These are phyloP conservation scores for Friedmanniomyces simplex DNA, from an alignment of 495 filamentous ascomycete genomes.

Conservation along the genomic window DNA sequence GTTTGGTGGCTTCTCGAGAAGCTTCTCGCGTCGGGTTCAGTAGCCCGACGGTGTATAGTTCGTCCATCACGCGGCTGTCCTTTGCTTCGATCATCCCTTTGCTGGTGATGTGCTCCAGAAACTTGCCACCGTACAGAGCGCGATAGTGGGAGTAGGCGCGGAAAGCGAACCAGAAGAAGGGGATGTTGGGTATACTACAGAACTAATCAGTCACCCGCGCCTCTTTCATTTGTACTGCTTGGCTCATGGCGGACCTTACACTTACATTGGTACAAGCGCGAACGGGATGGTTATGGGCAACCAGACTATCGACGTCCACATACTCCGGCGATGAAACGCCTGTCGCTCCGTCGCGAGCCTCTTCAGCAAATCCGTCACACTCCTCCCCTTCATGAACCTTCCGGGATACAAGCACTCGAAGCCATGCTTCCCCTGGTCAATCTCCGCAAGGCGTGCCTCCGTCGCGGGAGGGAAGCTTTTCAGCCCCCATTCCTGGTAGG, in stretches of 20 bases:
- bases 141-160: slow-evolving; percentile 63
- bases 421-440: slow-evolving; percentile 53
- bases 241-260: background rate
- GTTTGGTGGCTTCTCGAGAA: slow-evolving; percentile 25
- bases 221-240: no score
- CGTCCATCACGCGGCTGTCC: slow-evolving; percentile 56
- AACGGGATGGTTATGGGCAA: slow-evolving; percentile 80
- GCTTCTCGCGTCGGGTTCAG: slow-evolving; percentile 27
- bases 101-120: slow-evolving; percentile 68
- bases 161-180: slow-evolving; percentile 91
- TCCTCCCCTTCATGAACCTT: slow-evolving; percentile 4
- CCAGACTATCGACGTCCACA: slow-evolving; percentile 69
- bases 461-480: slow-evolving; percentile 87
- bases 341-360: slow-evolving; percentile 69
- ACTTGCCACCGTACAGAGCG: slow-evolving; percentile 73
- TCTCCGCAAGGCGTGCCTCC: slow-evolving; percentile 44
- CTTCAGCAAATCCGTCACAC: slow-evolving; percentile 39
- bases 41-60: slow-evolving; percentile 49
- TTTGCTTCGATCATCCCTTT: slow-evolving; percentile 54
- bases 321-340: slow-evolving; percentile 57
- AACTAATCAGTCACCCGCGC: background rate
- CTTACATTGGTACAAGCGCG: slow-evolving; percentile 76
- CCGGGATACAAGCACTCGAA: slow-evolving; percentile 69
- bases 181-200: slow-evolving; percentile 78
- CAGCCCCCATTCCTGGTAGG: slow-evolving; percentile 94